Evolutionary conservation across 345 rosid genomes (phyloP), one percentile per base, ranked within the genome.

Genomic region (Citrus trifoliata): DNA sequence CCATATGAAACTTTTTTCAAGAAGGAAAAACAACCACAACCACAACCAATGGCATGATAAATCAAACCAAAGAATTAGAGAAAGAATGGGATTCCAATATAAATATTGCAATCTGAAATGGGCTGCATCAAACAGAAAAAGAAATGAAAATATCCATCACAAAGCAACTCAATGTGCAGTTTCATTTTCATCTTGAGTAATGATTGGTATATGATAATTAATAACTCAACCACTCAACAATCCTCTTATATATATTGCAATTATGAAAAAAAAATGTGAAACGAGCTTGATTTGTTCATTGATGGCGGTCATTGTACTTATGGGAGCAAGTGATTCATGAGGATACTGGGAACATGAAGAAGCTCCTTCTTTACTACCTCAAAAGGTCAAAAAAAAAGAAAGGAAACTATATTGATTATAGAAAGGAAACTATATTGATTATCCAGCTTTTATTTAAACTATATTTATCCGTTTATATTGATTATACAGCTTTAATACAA

Each of bases 261-360:
- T 42, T 42, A 42, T 42, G 48, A 42, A 42, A 42, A 27, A 10
- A 4, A 27, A 28, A 71, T 22, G 28, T 53, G 60, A 48, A 48
- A 82, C 82, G 62, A 64, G 91, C 98, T 92, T 94, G 89, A 94
- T 94, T 88, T 94, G 97, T 80, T 89, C 91, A 76, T 92, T 94
- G 21, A 94, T 76, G 8, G 93, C 94, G 89, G 4, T 87, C 89
- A 0, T 71, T 16, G 19, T 10, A 61, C 65, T 25, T 61, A 1
- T 61, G 33, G 16, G 0, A 68, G 93, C 97, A 42, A 94, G 92
- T 76, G 95, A 91, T 53, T 65, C 80, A 1, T 86, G 82, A 13
- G 93, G 6, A 83, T 64, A 6, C 80, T 61, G 18, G 95, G 94
- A 76, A 94, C 91, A 22, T 85, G 80, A 67, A 81, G 88, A 76